A percentile compares a stretch with the other conserved stretches of the same genome.
phyloP scores from a whole-genome alignment of 495 filamentous ascomycete genomes.

The Aspergillus carlsbadensis region DNA sequence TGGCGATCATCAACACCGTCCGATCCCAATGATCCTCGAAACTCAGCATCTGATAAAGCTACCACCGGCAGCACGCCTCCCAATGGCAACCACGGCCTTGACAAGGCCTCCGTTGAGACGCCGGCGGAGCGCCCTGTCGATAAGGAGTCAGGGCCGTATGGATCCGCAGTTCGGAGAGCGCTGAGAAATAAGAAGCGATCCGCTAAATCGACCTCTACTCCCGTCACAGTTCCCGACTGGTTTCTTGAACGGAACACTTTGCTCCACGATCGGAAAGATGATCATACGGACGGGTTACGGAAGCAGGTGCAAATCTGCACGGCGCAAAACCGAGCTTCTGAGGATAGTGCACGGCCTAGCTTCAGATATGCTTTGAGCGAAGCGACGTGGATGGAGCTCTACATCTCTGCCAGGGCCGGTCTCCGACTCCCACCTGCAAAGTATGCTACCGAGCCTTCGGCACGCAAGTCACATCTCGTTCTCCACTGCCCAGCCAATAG shows the following conservation, averaged over 20 bases:
- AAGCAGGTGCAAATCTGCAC: too few relatives aligned
- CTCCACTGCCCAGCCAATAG: constrained; percentile 65
- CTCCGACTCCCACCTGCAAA: constrained; percentile 38
- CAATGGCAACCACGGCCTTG: constrained; percentile 20
- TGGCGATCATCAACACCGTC: constrained; percentile 35
- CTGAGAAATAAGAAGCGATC: constrained; percentile 34
- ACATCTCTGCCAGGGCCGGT: constrained; percentile 41
- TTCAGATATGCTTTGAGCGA: constrained; percentile 38
- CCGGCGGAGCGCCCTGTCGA: constrained; percentile 22
- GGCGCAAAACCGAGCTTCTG: background rate
- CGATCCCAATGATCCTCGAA: constrained; percentile 29
- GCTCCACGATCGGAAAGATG: constrained; percentile 18
- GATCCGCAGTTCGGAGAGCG: constrained; percentile 40
- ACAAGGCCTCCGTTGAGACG: constrained; percentile 11
- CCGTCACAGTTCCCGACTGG: constrained; percentile 38
- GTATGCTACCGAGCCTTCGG: constrained; percentile 48
- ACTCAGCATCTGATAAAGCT: constrained; percentile 21
- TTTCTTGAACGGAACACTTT: constrained; percentile 39
- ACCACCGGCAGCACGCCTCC: constrained; percentile 24
- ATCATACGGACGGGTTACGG: background rate
- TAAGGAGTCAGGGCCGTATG: constrained; percentile 34
- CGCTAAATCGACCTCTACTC: constrained; percentile 19
- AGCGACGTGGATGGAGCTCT: constrained; percentile 41
- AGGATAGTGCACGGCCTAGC: constrained; percentile 10
- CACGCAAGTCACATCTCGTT: constrained; percentile 61